These are phyloP conservation scores for Phyllachora maydis DNA, from an alignment of 2,329 filamentous ascomycete genomes.

Conservation along the genomic window DNA sequence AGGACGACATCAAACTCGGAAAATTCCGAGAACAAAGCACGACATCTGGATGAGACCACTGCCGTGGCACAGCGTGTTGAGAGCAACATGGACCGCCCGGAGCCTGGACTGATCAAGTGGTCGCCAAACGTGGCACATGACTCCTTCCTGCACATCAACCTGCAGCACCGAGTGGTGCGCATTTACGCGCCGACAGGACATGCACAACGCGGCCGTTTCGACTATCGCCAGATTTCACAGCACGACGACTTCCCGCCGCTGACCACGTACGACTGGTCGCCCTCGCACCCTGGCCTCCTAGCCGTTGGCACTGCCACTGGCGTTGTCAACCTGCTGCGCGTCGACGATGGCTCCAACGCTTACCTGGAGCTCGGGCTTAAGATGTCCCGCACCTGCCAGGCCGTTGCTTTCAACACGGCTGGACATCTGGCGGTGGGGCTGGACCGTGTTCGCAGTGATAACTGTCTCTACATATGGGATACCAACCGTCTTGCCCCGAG, in stretches of 20 bases:
- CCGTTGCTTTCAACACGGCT: slow-evolving; percentile 56
- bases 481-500: slow-evolving; percentile 37
- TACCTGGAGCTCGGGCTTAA: slow-evolving; percentile 49
- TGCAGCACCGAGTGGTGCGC: slow-evolving; percentile 41
- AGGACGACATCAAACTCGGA: slow-evolving; percentile 1
- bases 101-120: slow-evolving; percentile 45
- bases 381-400: slow-evolving; percentile 59
- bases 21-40: not conserved
- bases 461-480: slow-evolving; percentile 69
- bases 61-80: slow-evolving; percentile 1
- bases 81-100: slow-evolving; percentile 34
- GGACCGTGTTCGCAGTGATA: slow-evolving; percentile 63
- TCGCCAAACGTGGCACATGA: slow-evolving; percentile 36
- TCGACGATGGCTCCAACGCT: slow-evolving; percentile 49
- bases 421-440: slow-evolving; percentile 59
- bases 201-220: slow-evolving; percentile 32
- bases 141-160: slow-evolving; percentile 43
- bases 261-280: slow-evolving; percentile 48
- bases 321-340: slow-evolving; percentile 51
- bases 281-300: slow-evolving; percentile 40
- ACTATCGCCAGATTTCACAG: slow-evolving; percentile 32
- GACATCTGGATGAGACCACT: slow-evolving; percentile 1
- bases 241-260: slow-evolving; percentile 43
- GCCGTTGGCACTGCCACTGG: slow-evolving; percentile 59
- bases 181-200: slow-evolving; percentile 41